Base-by-base conservation (phyloP, 192 early-diverging fungal species). In the Backusella parvicylindrica region DNA sequence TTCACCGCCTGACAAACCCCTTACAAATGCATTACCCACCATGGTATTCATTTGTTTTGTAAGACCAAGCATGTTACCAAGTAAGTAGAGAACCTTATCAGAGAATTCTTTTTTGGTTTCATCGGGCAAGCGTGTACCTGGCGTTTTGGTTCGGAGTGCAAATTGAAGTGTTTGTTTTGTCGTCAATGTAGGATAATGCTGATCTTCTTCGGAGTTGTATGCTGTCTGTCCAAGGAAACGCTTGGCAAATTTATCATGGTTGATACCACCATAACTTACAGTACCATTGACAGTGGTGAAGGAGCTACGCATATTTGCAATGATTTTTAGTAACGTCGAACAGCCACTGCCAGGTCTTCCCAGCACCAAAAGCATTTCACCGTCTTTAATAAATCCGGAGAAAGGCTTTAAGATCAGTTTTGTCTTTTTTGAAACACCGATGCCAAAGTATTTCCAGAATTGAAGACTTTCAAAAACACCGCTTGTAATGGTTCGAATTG, bases 121-220 rank as follows among this genome's bases (percentile, higher is more conserved):
- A 60, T 81, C 78, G 3, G 83, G 82, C 36, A 91, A 74, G 35
- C 85, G 85, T 36, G 40, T 79, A 53, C 88, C 87, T 21, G 89
- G 90, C 23, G 86, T 92, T 73, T 91, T 91, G 83, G 87, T 92
- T 74, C 90, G 85, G 60, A 94, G 82, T 1, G 92, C 95, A 79
- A 91, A 93, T 63, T 91, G 83, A 4, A 94, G 83, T 26, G 93
- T 95, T 78, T 93, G 88, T 66, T 90, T 88, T 15, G 93, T 90
- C 9, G 92, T 93, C 75, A 95, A 72, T 30, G 91, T 91, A 2
- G 92, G 90, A 77, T 87, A 92, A 73, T 96, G 92, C 50, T 87
- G 84, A 71, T 94, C 93, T 77, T 92, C 91, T 84, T 96, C 95
- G 75, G 89, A 85, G 76, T 90, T 92, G 76, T 95, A 96, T 15